Base-by-base conservation (phyloP, 1,284 basidiomycete genomes). In the Irpex sp. region DNA sequence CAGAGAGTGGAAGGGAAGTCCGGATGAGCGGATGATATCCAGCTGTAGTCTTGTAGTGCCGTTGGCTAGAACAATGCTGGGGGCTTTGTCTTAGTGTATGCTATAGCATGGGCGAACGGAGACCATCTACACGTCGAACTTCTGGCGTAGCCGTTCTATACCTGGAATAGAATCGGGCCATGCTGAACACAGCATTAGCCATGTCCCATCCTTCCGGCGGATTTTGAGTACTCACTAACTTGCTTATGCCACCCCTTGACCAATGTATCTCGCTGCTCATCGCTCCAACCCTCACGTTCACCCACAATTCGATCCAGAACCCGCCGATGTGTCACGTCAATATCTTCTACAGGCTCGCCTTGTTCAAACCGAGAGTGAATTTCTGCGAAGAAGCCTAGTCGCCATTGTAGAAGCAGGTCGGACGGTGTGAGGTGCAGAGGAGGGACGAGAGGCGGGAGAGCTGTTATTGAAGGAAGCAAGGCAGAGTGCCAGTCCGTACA, bases 401-500 rank as follows among this genome's bases (percentile, higher is more conserved):
- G 51, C 51, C 51, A 52, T 19, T 52, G 51, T 19, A 52, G 26
- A 52, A 52, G 51, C 17, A 52, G 5, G 54, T 56, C 54, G 6
- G 54, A 56, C 19, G 34, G 34, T 26, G 54, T n/a, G n/a, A 36
- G 13, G 21, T 11, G 1, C 31, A 56, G 31, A 56, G 54, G 54
- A 5, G 19, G 19, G 9, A 17, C 21, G 7, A 56, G 54, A 8
- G 54, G 31, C 1, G 54, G 54, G 31, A 56, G 54, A 37, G 26
- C 8, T 15, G 54, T 56, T 13, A 56, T 56, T 11, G 31, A 26
- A 3, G 54, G 54, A 7, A 56, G 31, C 34, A 56, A 13, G 13
- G 54, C 54, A 36, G 54, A 56, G 31, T 56, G 54, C 54, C 54
- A 56, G 34, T 26, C 54, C n/a, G 54, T 36, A 56, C 54, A 56